These are phyloP conservation scores for Pleurotus tuoliensis DNA, from an alignment of 768 basidiomycete genomes.

Conservation along the genomic window DNA sequence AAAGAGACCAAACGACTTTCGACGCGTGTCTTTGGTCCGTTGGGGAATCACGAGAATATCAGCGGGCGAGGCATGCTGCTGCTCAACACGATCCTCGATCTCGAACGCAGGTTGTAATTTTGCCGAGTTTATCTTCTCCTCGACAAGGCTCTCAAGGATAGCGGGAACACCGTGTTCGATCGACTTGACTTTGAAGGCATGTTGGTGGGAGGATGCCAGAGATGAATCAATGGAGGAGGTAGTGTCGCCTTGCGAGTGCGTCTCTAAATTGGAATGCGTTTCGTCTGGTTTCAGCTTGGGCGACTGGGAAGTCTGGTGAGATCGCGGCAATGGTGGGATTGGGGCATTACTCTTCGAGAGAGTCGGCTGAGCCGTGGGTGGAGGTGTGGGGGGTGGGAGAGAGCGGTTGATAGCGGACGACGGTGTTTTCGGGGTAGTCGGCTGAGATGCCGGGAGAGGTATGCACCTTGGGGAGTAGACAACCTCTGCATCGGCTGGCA, in stretches of 20 bases:
- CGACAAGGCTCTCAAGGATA: conserved; percentile 16
- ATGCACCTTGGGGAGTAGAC: conserved; percentile 5
- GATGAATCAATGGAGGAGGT: conserved; percentile 17
- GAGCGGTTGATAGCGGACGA: conserved; percentile 12
- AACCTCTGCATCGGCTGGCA: not conserved
- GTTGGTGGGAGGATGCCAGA: conserved; percentile 9
- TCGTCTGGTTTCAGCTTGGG: conserved; percentile 1
- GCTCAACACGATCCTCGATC: not conserved
- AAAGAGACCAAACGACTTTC: conserved; percentile 1
- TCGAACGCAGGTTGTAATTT: not conserved
- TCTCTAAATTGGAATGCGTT: conserved; percentile 11
- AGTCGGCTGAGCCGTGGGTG: not conserved
- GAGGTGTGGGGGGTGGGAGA: conserved; percentile 14
- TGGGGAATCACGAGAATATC: not conserved
- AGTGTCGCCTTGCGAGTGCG: conserved; percentile 23
- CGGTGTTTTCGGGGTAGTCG: conserved; percentile 10
- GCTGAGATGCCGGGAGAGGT: conserved; percentile 13
- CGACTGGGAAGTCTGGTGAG: not conserved
- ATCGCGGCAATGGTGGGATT: too few relatives aligned
- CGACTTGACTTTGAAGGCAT: conserved; percentile 13
- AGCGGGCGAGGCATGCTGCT: not conserved
- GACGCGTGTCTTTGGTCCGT: not conserved
- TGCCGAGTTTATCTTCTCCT: not conserved
- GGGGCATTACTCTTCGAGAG: too few relatives aligned
- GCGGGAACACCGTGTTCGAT: conserved; percentile 13